Percentiles rank a stretch among this genome's conserved stretches.
Evolutionary conservation across 345 rosid species (phyloP).

Genomic region (Salix arbutifolia): DNA sequence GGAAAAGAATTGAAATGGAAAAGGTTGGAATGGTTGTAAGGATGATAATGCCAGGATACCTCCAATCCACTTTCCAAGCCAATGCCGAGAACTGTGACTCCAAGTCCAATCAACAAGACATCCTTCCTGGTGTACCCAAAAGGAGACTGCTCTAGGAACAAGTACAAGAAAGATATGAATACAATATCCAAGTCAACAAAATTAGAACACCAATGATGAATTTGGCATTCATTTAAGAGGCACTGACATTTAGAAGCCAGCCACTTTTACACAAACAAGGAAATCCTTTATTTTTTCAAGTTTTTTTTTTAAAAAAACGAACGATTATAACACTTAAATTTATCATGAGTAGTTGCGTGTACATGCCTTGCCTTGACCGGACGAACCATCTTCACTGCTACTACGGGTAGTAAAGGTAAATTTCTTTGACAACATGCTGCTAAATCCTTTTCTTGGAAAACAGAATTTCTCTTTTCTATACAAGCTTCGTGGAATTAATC

Average conservation of each 20-base stretch:
- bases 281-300: background rate
- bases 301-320: too few species aligned
- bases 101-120: slow-evolving; percentile 81
- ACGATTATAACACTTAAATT: too few species aligned
- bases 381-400: slow-evolving; percentile 28
- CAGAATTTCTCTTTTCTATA: slow-evolving; percentile 8
- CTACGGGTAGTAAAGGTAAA: slow-evolving; percentile 21
- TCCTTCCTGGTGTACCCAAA: slow-evolving; percentile 92
- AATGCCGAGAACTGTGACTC: slow-evolving; percentile 63
- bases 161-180: background rate
- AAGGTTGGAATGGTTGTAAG: background rate
- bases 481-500: slow-evolving; percentile 15
- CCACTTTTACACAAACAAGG: background rate
- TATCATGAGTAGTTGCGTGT: background rate
- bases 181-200: background rate
- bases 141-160: slow-evolving; percentile 45
- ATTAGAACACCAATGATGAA: background rate
- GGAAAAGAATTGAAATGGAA: background rate
- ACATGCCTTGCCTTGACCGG: slow-evolving; percentile 48
- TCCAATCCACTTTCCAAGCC: slow-evolving; percentile 91
- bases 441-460: slow-evolving; percentile 16
- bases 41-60: slow-evolving; percentile 40
- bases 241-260: background rate
- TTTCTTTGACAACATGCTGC: slow-evolving; percentile 26
- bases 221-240: background rate